A percentile compares a stretch with the other conserved stretches of the same genome.
phyloP scores from a whole-genome alignment of 208 protist species.

The Phytomonas francai region DNA sequence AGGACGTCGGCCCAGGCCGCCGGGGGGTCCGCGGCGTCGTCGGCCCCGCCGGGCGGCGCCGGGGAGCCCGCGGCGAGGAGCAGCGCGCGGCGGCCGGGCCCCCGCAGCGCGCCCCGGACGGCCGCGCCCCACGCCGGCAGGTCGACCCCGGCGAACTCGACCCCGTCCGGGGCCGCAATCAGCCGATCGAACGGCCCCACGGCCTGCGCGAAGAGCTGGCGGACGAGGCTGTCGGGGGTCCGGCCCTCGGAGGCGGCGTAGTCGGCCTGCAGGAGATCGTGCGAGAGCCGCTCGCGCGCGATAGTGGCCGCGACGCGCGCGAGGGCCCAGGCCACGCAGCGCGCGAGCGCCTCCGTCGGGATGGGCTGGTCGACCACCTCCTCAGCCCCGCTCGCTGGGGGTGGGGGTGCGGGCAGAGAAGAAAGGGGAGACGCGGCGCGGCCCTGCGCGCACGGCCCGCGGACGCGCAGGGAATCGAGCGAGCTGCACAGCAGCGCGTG shows the following conservation, averaged over 20 bases:
- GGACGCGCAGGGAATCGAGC: conserved; percentile 22
- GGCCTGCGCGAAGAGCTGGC: conserved; percentile 55
- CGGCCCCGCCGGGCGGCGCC: neutral
- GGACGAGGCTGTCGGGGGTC: conserved; percentile 19
- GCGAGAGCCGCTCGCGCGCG: conserved; percentile 30
- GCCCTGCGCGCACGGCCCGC: too few relatives aligned
- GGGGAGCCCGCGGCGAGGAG: conserved; percentile 11
- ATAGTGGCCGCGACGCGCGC: conserved; percentile 38
- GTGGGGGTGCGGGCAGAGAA: neutral
- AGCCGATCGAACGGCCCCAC: conserved; percentile 62
- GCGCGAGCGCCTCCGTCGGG: conserved; percentile 53
- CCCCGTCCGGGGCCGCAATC: conserved; percentile 41
- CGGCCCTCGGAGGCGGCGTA: conserved; percentile 4
- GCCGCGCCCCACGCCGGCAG: conserved; percentile 26
- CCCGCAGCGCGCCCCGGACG: conserved; percentile 22
- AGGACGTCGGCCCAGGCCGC: conserved; percentile 36
- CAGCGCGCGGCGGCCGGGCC: conserved; percentile 20
- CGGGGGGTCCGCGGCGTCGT: neutral
- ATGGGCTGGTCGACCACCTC: conserved; percentile 15
- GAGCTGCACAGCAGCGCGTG: conserved; percentile 53
- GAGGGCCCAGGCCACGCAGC: conserved; percentile 48
- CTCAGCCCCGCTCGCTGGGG: neutral
- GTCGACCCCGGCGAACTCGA: conserved; percentile 34
- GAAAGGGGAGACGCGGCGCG: too few relatives aligned
- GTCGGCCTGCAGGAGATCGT: conserved; percentile 31